Evolutionary conservation across 768 basidiomycete species (phyloP).

Genomic region (Naganishia randhawae): DNA sequence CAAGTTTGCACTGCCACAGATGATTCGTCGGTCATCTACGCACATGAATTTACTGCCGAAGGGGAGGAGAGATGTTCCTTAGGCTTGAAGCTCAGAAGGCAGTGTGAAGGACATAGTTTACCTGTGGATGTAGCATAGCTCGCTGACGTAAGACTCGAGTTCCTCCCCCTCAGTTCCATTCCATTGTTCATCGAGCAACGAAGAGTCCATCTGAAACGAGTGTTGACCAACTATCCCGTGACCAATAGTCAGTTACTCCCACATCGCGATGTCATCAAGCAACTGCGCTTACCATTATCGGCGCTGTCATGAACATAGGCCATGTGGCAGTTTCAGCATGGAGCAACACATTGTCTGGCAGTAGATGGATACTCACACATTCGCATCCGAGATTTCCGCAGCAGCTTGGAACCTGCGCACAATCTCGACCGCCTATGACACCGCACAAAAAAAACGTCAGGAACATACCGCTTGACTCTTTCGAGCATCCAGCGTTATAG

Average conservation of each 20-base stretch:
- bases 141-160: slow-evolving; percentile 63
- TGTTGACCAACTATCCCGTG: slow-evolving; percentile 65
- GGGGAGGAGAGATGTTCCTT: slow-evolving; percentile 33
- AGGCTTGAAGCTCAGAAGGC: slow-evolving; percentile 52
- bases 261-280: neutral
- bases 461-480: slow-evolving; percentile 7
- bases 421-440: slow-evolving; percentile 59
- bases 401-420: slow-evolving; percentile 69
- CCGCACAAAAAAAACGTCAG: neutral
- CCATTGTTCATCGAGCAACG: slow-evolving; percentile 75
- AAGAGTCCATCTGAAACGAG: slow-evolving; percentile 62
- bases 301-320: slow-evolving; percentile 25
- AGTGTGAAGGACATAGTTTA: slow-evolving; percentile 58
- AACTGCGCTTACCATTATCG: slow-evolving; percentile 38
- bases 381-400: slow-evolving; percentile 52
- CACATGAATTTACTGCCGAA: slow-evolving; percentile 66
- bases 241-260: neutral
- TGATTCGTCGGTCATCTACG: slow-evolving; percentile 83
- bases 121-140: slow-evolving; percentile 39
- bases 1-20: slow-evolving; percentile 86
- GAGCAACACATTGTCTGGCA: neutral
- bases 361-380: slow-evolving; percentile 33
- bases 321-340: neutral
- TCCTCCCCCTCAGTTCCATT: slow-evolving; percentile 78
- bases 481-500: neutral